These are phyloP conservation scores for Neofusicoccum parvum DNA, from an alignment of 2,329 filamentous ascomycete genomes.

Conservation along the genomic window DNA sequence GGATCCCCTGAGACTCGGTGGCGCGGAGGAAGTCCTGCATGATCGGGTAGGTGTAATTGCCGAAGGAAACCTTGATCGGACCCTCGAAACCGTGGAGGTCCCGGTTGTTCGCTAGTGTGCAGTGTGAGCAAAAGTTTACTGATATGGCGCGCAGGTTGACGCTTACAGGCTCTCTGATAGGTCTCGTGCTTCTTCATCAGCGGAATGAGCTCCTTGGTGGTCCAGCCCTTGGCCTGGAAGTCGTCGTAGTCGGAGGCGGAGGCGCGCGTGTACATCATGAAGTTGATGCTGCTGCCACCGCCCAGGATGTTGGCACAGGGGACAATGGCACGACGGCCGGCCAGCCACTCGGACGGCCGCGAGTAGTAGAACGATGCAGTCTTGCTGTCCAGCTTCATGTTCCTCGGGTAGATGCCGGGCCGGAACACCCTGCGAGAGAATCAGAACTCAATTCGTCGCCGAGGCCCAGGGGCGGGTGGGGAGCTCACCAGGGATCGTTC, in stretches of 20 bases:
- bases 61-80: conserved; percentile 78
- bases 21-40: conserved; percentile 79
- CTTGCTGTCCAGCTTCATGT: conserved; percentile 80
- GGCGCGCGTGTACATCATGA: conserved; percentile 77
- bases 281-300: conserved; percentile 75
- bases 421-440: conserved; percentile 63
- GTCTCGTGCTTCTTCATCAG: conserved; percentile 82
- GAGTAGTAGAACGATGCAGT: conserved; percentile 82
- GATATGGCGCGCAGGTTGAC: neutral
- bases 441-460: neutral
- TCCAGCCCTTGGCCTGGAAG: conserved; percentile 80
- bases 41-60: conserved; percentile 79
- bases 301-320: conserved; percentile 73
- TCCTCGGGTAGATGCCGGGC: conserved; percentile 74
- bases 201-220: conserved; percentile 72
- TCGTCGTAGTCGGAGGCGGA: conserved; percentile 76
- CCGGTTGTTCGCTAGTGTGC: conserved; percentile 49
- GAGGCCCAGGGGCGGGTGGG: neutral
- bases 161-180: conserved; percentile 64
- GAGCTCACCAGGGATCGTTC: conserved; percentile 67
- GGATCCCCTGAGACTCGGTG: conserved; percentile 73
- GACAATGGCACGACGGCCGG: conserved; percentile 72
- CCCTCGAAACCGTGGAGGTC: conserved; percentile 77
- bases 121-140: conserved; percentile 27
- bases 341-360: conserved; percentile 70